Evolutionary conservation across 768 basidiomycete genomes (phyloP), one percentile per base, ranked within the genome.

Genomic region (Suillus subluteus): DNA sequence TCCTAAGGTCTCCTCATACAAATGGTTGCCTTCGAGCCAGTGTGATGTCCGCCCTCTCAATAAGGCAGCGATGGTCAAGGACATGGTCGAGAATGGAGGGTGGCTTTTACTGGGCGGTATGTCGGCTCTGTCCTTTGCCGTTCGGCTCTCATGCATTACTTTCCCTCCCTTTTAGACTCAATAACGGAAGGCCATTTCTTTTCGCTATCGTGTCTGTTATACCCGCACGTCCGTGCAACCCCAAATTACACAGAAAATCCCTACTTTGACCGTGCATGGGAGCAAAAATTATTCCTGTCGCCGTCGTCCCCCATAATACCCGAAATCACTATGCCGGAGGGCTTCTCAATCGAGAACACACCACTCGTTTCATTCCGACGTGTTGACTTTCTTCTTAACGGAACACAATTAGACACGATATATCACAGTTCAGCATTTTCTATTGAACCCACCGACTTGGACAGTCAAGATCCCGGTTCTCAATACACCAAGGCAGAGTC

Each of bases 171-270:
- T 35, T 66, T 68, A 87, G 89, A 91, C 71, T 90, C 89, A 0
- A 86, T 90, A 21, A 86, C 87, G 2, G 90, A 91, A 72, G 87
- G 87, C 68, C 89, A 91, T 73, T 91, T 91, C 79, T 91, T 90
- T 74, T 90, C 90, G 6, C 73, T 91, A 1, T 90, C 89, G 0
- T 91, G 90, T 71, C 70, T 84, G 50, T 81, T 91, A 4, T 86
- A 86, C 74, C 88, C 89, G 0, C 88, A 91, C 71, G 89, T 91
- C 44, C 81, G 82, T 43, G 89, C 89, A 1, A 88, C 85, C 3
- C 90, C 90, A 1, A 82, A 87, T 68, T 90, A 89, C 68, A 83
- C 80, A 48, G 79, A 79, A 41, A 83, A 83, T 64, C 78, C 82
- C 0, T 81, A 80, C 70, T 90, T 84, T 68, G 89, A 91, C 73